Evolutionary conservation across 805 yeast species (phyloP), one percentile per base, ranked within the genome.

Genomic region (Ogataea saltuana): DNA sequence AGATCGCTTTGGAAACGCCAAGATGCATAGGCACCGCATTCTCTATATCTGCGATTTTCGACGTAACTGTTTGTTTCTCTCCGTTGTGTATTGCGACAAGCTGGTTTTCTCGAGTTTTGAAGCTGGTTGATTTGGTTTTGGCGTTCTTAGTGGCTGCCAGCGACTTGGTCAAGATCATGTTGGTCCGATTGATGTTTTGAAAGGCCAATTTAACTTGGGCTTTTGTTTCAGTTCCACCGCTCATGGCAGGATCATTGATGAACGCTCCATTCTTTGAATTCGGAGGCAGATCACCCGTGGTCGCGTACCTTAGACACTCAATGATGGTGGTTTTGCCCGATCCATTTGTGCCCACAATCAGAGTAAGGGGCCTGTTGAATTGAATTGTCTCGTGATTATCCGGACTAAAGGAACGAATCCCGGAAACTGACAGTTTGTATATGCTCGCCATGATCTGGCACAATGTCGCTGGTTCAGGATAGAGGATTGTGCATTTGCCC

Each of bases 261-360:
- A 93, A 93, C 1, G 97, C 98, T 7, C 98, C 98, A 40, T 96
- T 96, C 60, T 87, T 89, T 33, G 90, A 81, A 58, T 91, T 90
- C 0, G 99, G 99, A 1, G 99, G 99, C 45, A 90, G 69, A 58
- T 85, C 93, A 8, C 98, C 98, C 0, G 99, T 91, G 9, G 99
- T 88, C 16, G 95, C 91, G 64, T 89, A 93, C 60, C 89, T 79
- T 47, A 93, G 71, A 61, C 97, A 89, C 64, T 93, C 99, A 49
- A 93, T 95, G 44, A 93, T 83, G 1, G 98, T 90, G 0, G 98
- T 93, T 61, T 93, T 91, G 9, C 99, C 99, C 21, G 96, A 85
- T 23, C 99, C 98, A 65, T 93, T 93, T 39, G 85, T 85, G 0
- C 99, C 99, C 21, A 95, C 96, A 41, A 93, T 91, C 36, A 93